Conservation (phyloP, 1,284 basidiomycete species). For the Caloboletus inedulis region DNA sequence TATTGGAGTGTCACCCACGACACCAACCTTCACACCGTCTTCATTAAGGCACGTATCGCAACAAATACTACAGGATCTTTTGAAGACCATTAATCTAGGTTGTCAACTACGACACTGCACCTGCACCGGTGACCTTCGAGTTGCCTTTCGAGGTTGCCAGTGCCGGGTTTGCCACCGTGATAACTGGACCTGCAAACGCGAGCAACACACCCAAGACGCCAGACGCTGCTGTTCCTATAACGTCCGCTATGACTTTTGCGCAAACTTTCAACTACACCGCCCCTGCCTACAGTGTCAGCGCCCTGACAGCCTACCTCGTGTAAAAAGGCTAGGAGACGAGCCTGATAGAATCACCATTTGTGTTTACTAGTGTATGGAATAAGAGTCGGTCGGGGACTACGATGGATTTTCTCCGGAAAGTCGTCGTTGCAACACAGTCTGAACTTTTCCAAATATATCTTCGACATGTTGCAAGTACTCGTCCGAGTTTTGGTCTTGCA, state of each 20-base stretch:
- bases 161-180: conserved; percentile 43
- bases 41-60: conserved; percentile 50
- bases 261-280: conserved; percentile 56
- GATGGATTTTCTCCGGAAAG: not conserved
- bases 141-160: conserved; percentile 53
- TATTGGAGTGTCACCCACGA: conserved; percentile 62
- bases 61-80: not conserved
- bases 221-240: conserved; percentile 45
- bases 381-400: not conserved
- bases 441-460: conserved; percentile 25
- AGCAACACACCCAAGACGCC: conserved; percentile 57
- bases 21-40: conserved; percentile 38
- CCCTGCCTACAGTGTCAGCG: conserved; percentile 56
- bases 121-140: conserved; percentile 47
- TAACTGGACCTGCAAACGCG: conserved; percentile 46
- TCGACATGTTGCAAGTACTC: conserved; percentile 46
- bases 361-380: not conserved
- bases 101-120: conserved; percentile 45
- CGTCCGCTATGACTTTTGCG: conserved; percentile 43
- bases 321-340: not conserved
- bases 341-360: not conserved
- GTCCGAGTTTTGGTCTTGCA: conserved; percentile 68
- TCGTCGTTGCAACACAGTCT: conserved; percentile 15
- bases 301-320: conserved; percentile 34
- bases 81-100: conserved; percentile 37